Base-by-base conservation (phyloP, 345 rosid species). In the Moricandia arvensis region DNA sequence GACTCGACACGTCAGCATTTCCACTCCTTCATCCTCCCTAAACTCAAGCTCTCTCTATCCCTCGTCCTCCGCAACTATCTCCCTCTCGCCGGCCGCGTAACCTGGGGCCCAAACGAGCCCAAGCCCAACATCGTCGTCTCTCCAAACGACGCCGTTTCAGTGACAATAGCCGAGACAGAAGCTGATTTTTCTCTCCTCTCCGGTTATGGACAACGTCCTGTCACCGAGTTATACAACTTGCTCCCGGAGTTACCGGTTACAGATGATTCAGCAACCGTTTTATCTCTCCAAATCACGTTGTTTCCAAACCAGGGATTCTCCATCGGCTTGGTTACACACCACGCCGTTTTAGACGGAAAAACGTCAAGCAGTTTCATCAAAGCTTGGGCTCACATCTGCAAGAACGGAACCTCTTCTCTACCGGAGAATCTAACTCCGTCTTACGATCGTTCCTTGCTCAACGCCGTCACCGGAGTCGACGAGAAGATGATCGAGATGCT, bases 41-140 rank as follows among this genome's bases (percentile, higher is more conserved):
- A 68, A 8, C 83, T 86, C 68, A 83, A 80, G 31, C 79, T 38
- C 31, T 83, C 87, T 12, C 79, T 82, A 11, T 82, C 87, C 8
- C 64, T 67, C 15, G 63, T 74, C 31, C 87, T 86, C 73, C 17
- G 34, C 26, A 72, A 76, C 59, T 80, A 69, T 24, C 83, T 80
- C 27, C 86, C 84, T 18, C 66, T 84, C 37, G 29, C 81, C 3
- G 84, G 87, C 16, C 60, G 12, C 59, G 10, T 86, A 51, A 69
- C 54, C 0, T 80, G 84, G 86, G 68, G 64, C 7, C 16, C 55
- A 38, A 24, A 64, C 11, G 60, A 77, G 11, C 53, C 66, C 0
- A 72, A 73, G 18, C 86, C 87, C 2, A 13, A 41, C 73, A 71
- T 80, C 59, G 30, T 71, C 53, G 77, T 64, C 70, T 4, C 67